phyloP scores from a whole-genome alignment of 164 flowering plant species.

The Brasenia schreberi region DNA sequence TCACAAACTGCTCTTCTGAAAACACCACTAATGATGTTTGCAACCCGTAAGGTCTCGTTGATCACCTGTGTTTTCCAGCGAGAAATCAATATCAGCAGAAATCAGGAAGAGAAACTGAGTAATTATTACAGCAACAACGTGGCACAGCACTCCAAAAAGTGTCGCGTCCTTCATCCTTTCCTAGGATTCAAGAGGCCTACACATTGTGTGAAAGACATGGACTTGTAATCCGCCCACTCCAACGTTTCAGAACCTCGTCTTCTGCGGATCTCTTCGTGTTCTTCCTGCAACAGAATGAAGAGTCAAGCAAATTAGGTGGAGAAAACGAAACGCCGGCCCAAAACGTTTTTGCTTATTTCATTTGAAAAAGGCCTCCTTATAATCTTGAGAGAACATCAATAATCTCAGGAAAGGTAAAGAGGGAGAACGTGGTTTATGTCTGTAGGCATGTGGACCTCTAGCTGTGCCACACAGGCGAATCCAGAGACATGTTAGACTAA shows the following conservation, averaged over 20 bases:
- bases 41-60: conserved; percentile 77
- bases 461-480: no score
- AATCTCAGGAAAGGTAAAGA: no score
- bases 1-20: conserved; percentile 69
- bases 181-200: conserved; percentile 25
- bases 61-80: conserved; percentile 38
- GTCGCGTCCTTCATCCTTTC: no score
- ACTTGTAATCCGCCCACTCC: conserved; percentile 78
- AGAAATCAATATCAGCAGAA: neutral
- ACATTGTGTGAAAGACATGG: conserved; percentile 94
- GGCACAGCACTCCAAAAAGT: neutral
- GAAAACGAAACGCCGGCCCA: no score
- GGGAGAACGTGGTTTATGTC: no score
- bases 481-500: no score
- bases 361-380: no score
- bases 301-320: no score
- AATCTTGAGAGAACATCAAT: no score
- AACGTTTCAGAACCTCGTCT: conserved; percentile 28
- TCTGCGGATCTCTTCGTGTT: conserved; percentile 62
- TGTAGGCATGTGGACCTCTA: no score
- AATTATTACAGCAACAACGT: neutral
- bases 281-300: conserved; percentile 34
- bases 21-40: conserved; percentile 90
- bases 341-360: no score
- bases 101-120: neutral